These are phyloP conservation scores for Coemansia sp. DNA, from an alignment of 192 early-diverging fungal species.

Conservation along the genomic window DNA sequence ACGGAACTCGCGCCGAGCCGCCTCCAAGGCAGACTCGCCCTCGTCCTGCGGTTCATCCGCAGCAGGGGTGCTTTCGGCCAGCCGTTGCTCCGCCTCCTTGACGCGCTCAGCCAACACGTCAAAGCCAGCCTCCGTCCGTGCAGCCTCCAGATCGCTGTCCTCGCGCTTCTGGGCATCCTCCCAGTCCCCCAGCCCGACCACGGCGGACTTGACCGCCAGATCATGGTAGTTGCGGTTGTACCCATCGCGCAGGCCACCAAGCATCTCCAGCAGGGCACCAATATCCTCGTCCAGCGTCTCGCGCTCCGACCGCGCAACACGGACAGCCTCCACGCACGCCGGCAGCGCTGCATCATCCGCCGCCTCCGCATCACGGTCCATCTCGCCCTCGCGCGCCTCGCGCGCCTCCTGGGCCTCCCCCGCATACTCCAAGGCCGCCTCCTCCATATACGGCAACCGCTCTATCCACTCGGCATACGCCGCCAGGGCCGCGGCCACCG, in stretches of 20 bases:
- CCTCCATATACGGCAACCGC: conserved; percentile 35
- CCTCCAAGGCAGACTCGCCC: not conserved
- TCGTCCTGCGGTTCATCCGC: not conserved
- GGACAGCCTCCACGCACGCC: conserved; percentile 15
- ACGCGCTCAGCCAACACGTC: conserved; percentile 12
- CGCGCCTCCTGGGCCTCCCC: conserved; percentile 28
- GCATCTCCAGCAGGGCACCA: not conserved
- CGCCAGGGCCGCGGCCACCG: conserved; percentile 55
- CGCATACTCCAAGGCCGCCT: conserved; percentile 21
- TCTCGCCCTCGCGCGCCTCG: conserved; percentile 15
- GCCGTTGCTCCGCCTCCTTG: conserved; percentile 10
- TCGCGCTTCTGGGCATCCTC: conserved; percentile 28
- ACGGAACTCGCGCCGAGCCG: conserved; percentile 11
- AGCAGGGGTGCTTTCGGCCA: not conserved
- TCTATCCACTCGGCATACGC: conserved; percentile 58
- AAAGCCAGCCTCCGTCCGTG: conserved; percentile 2
- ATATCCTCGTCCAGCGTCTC: conserved; percentile 21
- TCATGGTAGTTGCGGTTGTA: conserved; percentile 58
- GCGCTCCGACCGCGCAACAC: conserved; percentile 18
- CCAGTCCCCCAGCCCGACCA: conserved; percentile 33
- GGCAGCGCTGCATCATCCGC: conserved; percentile 28
- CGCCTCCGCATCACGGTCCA: conserved; percentile 18
- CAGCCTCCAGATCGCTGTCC: not conserved
- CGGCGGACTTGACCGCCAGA: conserved; percentile 50
- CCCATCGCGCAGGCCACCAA: conserved; percentile 32